phyloP scores from a whole-genome alignment of 306 rosid genomes.

The Alnus glutinosa region DNA sequence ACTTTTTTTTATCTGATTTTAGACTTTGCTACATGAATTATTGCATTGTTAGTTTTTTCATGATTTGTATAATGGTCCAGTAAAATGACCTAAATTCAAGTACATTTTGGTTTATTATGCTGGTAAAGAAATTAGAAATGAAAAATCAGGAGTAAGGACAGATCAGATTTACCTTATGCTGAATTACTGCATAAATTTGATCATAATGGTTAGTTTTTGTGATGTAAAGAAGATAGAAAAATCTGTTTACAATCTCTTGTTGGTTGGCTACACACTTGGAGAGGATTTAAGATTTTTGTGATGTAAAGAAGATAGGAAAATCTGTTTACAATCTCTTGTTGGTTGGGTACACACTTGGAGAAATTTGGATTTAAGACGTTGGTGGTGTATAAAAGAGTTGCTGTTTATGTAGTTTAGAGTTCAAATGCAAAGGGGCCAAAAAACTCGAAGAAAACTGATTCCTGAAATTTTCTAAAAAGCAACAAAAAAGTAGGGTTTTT shows the following conservation, averaged over 20 bases:
- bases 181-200: not conserved
- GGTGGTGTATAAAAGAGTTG: not conserved
- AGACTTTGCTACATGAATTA: not conserved
- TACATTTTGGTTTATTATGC: not conserved
- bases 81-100: not conserved
- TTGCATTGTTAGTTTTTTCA: not conserved
- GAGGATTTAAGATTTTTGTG: not conserved
- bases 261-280: not conserved
- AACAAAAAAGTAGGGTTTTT: not conserved
- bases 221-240: not conserved
- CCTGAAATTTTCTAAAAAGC: too few species aligned
- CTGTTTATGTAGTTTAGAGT: not conserved
- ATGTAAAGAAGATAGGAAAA: not conserved
- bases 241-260: not conserved
- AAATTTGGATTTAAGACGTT: too few species aligned
- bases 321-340: not conserved
- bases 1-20: not conserved
- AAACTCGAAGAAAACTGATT: not conserved
- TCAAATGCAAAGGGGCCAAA: not conserved
- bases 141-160: not conserved
- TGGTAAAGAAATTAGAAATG: not conserved
- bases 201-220: not conserved
- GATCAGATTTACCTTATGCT: not conserved
- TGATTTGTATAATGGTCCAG: not conserved
- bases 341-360: not conserved